These are phyloP conservation scores for Nakataea oryzae DNA, from an alignment of 2,329 filamentous ascomycete genomes.

Conservation along the genomic window DNA sequence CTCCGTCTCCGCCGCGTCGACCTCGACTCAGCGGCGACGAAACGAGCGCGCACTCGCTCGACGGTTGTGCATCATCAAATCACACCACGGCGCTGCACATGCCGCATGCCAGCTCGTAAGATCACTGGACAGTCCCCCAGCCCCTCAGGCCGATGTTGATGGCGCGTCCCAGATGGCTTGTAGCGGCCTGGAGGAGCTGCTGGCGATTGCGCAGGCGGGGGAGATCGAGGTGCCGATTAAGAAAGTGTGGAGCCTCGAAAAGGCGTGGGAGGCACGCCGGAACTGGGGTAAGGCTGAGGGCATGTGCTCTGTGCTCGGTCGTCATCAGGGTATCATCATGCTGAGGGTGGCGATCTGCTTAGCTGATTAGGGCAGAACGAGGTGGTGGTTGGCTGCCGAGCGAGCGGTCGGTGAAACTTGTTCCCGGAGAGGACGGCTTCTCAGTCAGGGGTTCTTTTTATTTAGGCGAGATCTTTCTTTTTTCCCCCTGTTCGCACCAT, in stretches of 20 bases:
- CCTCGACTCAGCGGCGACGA: neutral
- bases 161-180: neutral
- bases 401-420: no score
- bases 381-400: no score
- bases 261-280: conserved; percentile 25
- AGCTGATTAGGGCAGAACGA: no score
- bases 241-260: conserved; percentile 27
- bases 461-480: no score
- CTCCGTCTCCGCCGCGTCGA: no score
- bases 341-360: no score
- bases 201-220: conserved; percentile 19
- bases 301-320: conserved; percentile 22
- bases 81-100: neutral
- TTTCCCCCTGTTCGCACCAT: no score
- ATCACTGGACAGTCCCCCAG: neutral
- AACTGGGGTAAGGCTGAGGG: conserved; percentile 23
- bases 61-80: neutral
- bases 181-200: conserved; percentile 13
- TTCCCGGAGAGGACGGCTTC: no score
- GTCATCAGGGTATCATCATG: conserved; percentile 18
- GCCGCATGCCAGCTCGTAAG: neutral
- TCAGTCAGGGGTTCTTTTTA: no score
- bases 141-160: no score
- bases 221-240: conserved; percentile 25
- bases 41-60: neutral